Evolutionary conservation across 352 stramenopile genomes (phyloP).

Genomic region (Phytophthora cajani): DNA sequence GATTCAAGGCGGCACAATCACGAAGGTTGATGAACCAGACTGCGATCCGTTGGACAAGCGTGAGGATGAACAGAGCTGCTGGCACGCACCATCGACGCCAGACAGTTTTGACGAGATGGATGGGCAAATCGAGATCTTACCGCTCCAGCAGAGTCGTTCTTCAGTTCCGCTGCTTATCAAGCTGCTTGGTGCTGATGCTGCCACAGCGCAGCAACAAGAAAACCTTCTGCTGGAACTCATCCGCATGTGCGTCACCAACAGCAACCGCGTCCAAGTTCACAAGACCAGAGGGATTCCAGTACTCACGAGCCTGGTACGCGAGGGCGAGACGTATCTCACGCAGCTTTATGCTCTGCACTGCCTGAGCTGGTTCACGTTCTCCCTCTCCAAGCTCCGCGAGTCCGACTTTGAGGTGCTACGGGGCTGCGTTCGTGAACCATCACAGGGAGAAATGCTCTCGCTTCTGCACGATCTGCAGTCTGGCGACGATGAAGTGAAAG

Average conservation of each 20-base stretch:
- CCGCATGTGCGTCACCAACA: constrained; percentile 10
- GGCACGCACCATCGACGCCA: neutral
- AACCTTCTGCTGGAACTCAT: constrained; percentile 9
- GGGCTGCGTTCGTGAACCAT: constrained; percentile 8
- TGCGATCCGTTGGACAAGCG: neutral
- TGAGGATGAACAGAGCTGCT: neutral
- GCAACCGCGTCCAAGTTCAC: constrained; percentile 8
- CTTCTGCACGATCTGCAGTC: constrained; percentile 17
- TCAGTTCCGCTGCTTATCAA: constrained; percentile 5
- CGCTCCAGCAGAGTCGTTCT: neutral
- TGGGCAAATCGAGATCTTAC: neutral
- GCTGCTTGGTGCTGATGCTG: neutral
- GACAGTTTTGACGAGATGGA: neutral
- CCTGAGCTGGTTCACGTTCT: constrained; percentile 34
- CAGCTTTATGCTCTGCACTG: constrained; percentile 31
- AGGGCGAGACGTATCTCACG: constrained; percentile 2
- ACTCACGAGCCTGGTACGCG: constrained; percentile 1
- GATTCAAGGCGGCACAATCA: neutral
- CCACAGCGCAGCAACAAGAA: constrained; percentile 3
- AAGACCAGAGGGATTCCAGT: constrained; percentile 11
- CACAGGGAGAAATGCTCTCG: constrained; percentile 7
- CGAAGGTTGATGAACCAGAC: neutral
- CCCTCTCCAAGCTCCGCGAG: constrained; percentile 1
- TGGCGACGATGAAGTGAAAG: constrained; percentile 9
- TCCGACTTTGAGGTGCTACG: neutral